Evolutionary conservation across 2,329 filamentous ascomycete genomes (phyloP).

Genomic region (Monosporascus ibericus): DNA sequence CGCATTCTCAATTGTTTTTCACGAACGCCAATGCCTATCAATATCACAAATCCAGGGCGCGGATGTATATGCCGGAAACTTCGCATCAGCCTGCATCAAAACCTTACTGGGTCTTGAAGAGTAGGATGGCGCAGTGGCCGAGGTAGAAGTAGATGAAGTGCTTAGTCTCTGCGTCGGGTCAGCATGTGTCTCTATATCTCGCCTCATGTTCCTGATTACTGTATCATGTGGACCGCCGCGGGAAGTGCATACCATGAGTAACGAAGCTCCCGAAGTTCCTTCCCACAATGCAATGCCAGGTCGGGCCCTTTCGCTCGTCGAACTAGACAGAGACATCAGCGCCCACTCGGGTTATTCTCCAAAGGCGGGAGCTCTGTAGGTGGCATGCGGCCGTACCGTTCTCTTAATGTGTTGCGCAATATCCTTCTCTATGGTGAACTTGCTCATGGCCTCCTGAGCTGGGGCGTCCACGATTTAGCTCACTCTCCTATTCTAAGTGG

Average conservation of each 20-base stretch:
- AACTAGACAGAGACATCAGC: conserved; percentile 53
- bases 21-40: too few relatives aligned
- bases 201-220: background rate
- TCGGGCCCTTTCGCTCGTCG: conserved; percentile 92
- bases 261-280: conserved; percentile 99
- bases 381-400: conserved; percentile 18
- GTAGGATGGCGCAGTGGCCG: conserved; percentile 92
- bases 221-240: background rate
- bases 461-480: background rate
- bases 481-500: conserved; percentile 6
- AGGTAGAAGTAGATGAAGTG: conserved; percentile 99
- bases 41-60: background rate
- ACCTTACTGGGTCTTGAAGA: conserved; percentile 96
- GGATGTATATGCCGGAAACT: background rate
- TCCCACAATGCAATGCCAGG: conserved; percentile 98
- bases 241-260: conserved; percentile 69
- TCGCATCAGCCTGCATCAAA: background rate
- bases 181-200: conserved; percentile 1
- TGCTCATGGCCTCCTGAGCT: conserved; percentile 60
- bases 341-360: conserved; percentile 74
- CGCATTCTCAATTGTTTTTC: too few relatives aligned
- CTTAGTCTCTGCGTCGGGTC: conserved; percentile 70
- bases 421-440: conserved; percentile 57
- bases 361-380: background rate
- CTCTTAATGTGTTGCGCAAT: conserved; percentile 30